Evolutionary conservation across 345 rosid genomes (phyloP), one percentile per base, ranked within the genome.

Genomic region (Gossypium turneri): DNA sequence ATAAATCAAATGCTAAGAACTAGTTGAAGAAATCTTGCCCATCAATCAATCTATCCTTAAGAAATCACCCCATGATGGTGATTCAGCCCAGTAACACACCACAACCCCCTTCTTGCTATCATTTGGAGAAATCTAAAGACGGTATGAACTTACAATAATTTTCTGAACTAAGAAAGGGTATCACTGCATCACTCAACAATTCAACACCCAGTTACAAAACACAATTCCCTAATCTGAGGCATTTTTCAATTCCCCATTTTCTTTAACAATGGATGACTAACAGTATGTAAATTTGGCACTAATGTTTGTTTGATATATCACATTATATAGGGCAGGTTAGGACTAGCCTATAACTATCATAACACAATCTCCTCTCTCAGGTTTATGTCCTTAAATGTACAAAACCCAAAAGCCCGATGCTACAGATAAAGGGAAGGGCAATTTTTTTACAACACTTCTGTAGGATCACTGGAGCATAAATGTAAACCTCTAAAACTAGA

Each of bases 361-460:
- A 52, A 62, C 69, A 29, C 41, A 24, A 51, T 70, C 48, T 64
- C 76, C 82, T 70, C 77, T 67, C 75, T 60, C 70, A 59, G 48
- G 15, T 65, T 34, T 59, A 57, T 25, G 47, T 59, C 44, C 53
- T 61, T 27, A 19, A 70, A 47, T 58, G 66, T 44, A 19, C 71
- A 43, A 72, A 70, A 69, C 65, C 72, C 76, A 70, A 75, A 69
- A n/a, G 25, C 38, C 69, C 74, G 56, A 83, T 70, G 67, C 79
- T 78, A 79, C 73, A 34, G 77, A 56, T 47, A 5, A 9, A 61
- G 68, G 22, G 68, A 17, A 58, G 64, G 74, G 19, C 77, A 20
- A 76, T 45, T 57, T 76, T 85, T 78, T 83, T 80, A 82, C 77
- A 73, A 65, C 58, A 25, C 29, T 71, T n/a, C 61, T 41, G 44